These are phyloP conservation scores for Rutstroemia sp. DNA, from an alignment of 2,329 filamentous ascomycete genomes.

Conservation along the genomic window DNA sequence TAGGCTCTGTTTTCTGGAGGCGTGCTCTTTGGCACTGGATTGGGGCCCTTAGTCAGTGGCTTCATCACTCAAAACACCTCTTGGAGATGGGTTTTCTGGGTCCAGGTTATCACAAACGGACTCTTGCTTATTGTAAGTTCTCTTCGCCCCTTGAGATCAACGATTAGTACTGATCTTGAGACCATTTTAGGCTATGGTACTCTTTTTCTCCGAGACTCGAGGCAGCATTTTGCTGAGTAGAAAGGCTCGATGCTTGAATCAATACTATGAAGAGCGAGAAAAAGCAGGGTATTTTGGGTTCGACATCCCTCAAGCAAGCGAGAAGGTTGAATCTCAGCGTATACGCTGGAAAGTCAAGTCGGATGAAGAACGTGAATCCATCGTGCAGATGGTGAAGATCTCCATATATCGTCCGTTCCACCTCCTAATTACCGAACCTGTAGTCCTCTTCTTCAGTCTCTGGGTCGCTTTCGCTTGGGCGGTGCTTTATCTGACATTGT, in stretches of 20 bases:
- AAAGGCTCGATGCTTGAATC: slow-evolving; percentile 67
- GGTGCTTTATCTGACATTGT: slow-evolving; percentile 75
- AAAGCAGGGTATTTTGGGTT: slow-evolving; percentile 42
- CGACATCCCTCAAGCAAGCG: slow-evolving; percentile 32
- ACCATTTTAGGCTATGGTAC: slow-evolving; percentile 40
- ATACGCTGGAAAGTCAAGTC: slow-evolving; percentile 74
- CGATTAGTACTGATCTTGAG: not conserved
- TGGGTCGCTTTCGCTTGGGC: slow-evolving; percentile 92
- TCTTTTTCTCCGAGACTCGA: slow-evolving; percentile 75
- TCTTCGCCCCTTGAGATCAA: not conserved
- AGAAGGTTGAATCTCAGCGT: slow-evolving; percentile 37
- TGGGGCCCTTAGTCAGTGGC: slow-evolving; percentile 66
- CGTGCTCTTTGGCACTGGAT: slow-evolving; percentile 71
- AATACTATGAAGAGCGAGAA: slow-evolving; percentile 72
- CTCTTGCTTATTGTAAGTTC: slow-evolving; percentile 45
- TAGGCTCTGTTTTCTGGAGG: slow-evolving; percentile 65
- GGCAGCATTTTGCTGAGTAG: slow-evolving; percentile 71
- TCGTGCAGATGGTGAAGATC: slow-evolving; percentile 62
- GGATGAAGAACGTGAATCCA: slow-evolving; percentile 66
- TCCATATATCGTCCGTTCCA: slow-evolving; percentile 74
- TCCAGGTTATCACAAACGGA: slow-evolving; percentile 66
- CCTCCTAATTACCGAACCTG: slow-evolving; percentile 66
- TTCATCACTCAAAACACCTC: slow-evolving; percentile 58
- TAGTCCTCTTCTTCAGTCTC: slow-evolving; percentile 79
- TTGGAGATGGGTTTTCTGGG: slow-evolving; percentile 88